Evolutionary conservation across 441 rosid genomes (phyloP).

Genomic region (Capsella rubella): DNA sequence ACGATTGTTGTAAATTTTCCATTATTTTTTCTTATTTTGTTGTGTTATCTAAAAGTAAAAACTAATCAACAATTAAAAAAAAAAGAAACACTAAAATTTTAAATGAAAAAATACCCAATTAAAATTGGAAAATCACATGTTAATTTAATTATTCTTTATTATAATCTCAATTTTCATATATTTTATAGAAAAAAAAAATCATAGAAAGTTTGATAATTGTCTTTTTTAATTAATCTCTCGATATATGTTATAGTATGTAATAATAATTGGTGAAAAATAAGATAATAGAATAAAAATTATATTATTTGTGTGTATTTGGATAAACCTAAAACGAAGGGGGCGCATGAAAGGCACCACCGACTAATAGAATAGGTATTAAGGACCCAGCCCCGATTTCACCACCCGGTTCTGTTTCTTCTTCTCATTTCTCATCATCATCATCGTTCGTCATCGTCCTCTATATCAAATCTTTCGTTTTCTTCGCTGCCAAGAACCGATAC

Average conservation of each 20-base stretch:
- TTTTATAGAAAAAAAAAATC: neutral
- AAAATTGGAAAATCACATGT: neutral
- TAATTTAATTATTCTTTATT: neutral
- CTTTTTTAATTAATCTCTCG: neutral
- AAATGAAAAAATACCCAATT: neutral
- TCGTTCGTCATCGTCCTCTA: conserved; percentile 20
- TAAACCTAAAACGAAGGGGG: conserved; percentile 34
- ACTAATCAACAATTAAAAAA: neutral
- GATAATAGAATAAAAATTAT: neutral
- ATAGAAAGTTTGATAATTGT: too few species aligned
- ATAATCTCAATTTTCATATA: too few species aligned
- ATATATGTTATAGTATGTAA: neutral
- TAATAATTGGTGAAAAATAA: too few species aligned
- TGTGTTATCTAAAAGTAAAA: neutral
- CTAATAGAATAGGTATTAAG: conserved; percentile 18
- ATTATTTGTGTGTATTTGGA: neutral
- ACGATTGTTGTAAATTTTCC: neutral
- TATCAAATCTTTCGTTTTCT: conserved; percentile 31
- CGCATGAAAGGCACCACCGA: conserved; percentile 38
- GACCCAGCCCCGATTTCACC: conserved; percentile 31
- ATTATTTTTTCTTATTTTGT: neutral
- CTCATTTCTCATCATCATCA: conserved; percentile 1
- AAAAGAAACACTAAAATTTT: neutral
- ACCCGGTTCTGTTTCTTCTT: conserved; percentile 9
- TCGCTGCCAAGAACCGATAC: conserved; percentile 31